phyloP scores from a whole-genome alignment of 805 yeast species.

The Jamesozyma gamospora region DNA sequence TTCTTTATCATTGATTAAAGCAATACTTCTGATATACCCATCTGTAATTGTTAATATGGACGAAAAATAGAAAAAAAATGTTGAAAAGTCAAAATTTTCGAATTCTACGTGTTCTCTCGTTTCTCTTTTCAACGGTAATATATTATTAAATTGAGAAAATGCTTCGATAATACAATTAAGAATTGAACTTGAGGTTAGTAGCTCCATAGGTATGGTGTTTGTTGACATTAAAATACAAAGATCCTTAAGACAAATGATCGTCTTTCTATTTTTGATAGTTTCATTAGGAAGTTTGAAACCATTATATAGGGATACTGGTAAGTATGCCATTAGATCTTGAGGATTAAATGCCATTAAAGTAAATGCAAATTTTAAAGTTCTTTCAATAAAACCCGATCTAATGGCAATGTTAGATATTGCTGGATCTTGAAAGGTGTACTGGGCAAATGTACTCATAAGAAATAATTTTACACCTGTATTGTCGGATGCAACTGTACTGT shows the following conservation, averaged over 20 bases:
- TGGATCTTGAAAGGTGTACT: constrained; percentile 26
- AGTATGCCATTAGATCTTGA: constrained; percentile 15
- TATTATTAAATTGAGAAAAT: constrained; percentile 24
- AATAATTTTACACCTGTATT: constrained; percentile 15
- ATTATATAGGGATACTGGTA: constrained; percentile 18
- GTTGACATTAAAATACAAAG: constrained; percentile 68
- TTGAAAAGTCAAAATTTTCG: constrained; percentile 69
- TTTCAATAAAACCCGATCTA: constrained; percentile 20
- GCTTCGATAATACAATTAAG: constrained; percentile 17
- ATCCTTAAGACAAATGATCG: constrained; percentile 31
- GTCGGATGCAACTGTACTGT: constrained; percentile 22
- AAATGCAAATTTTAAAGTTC: constrained; percentile 22
- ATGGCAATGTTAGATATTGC: constrained; percentile 21
- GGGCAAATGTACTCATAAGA: constrained; percentile 22
- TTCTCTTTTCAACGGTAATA: constrained; percentile 66
- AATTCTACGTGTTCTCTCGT: constrained; percentile 77
- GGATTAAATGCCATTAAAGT: constrained; percentile 23
- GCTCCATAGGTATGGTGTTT: constrained; percentile 43
- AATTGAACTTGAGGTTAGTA: constrained; percentile 13
- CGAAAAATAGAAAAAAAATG: constrained; percentile 25
- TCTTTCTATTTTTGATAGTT: constrained; percentile 23
- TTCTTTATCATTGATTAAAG: constrained; percentile 16
- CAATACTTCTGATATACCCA: constrained; percentile 23
- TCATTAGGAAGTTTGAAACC: constrained; percentile 22
- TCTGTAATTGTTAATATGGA: constrained; percentile 26